phyloP scores from a whole-genome alignment of 306 rosid species.

The Acacia crassicarpa region DNA sequence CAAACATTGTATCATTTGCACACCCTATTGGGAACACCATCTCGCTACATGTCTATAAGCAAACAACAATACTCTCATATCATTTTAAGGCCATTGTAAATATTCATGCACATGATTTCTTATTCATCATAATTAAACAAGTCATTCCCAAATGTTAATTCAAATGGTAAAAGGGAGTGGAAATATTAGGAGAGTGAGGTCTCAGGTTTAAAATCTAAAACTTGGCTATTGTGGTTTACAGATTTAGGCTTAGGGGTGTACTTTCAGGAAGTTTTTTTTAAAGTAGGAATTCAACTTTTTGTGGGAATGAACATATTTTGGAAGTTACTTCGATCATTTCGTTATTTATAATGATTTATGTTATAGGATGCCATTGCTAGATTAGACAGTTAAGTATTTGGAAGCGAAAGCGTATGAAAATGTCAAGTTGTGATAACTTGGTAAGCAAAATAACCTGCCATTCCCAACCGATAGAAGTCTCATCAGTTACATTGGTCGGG shows the following conservation, averaged over 20 bases:
- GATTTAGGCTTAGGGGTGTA: background rate
- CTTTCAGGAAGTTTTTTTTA: conserved; percentile 16
- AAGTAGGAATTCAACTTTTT: background rate
- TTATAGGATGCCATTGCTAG: conserved; percentile 33
- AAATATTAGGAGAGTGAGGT: background rate
- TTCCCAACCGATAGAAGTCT: conserved; percentile 58
- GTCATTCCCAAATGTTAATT: background rate
- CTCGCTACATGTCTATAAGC: conserved; percentile 51
- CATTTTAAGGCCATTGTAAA: background rate
- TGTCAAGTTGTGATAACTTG: background rate
- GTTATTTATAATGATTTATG: conserved; percentile 49
- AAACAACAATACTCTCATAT: background rate
- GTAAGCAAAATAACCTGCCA: conserved; percentile 69
- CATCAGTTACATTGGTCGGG: conserved; percentile 43
- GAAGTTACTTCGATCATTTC: background rate
- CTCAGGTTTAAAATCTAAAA: background rate
- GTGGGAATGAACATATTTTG: background rate
- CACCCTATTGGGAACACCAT: conserved; percentile 36
- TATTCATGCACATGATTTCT: background rate
- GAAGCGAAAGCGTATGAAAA: conserved; percentile 49
- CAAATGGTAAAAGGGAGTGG: background rate
- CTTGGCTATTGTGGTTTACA: background rate
- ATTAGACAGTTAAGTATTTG: background rate
- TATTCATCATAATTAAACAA: background rate
- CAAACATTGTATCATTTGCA: conserved; percentile 52